Base-by-base conservation (phyloP, 768 basidiomycete genomes). In the Suillus subaureus region DNA sequence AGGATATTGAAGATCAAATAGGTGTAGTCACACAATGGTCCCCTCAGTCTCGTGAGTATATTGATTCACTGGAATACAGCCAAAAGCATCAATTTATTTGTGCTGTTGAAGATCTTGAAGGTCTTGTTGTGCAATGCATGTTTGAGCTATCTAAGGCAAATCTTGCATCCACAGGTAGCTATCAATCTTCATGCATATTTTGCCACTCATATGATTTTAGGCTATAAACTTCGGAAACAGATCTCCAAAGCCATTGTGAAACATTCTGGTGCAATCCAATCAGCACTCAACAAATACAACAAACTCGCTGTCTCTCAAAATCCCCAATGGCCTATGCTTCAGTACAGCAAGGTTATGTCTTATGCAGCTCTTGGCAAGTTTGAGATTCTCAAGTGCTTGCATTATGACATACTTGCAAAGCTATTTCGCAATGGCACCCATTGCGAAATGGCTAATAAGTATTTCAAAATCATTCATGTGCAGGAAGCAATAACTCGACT, bases 231-330 rank as follows among this genome's bases (percentile, higher is more conserved):
- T 62, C 69, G 75, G 2, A 70, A 70, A 13, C 71, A 78, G 57
- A 79, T 82, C 26, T 74, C 73, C 0, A 77, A 79, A 65, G 75
- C 76, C 1, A 65, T 81, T 1, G 71, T 77, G 63, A 64, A 66
- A 9, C 64, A 77, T 9, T 73, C 74, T 2, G 67, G 71, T 26
- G 75, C 80, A 4, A 79, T 82, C 40, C 69, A 63, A 47, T 70
- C 65, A 45, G 78, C 79, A 1, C 67, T 81, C 1, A 62, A 71
- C 0, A 58, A 58, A 37, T 81, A 80, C 70, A 81, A 82, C 51
- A 49, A 52, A 12, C 67, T 69, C 11, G 79, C 78, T 0, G 18
- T 43, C 3, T 21, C 35, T 9, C 65, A 76, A 7, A 16, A 45
- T 45, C 43, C 43, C 21, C 43, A n/a, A 45, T 49, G 51, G 4